A percentile compares a stretch with the other conserved stretches of the same genome.
Evolutionary conservation across 2,329 filamentous ascomycete species (phyloP).

Genomic region (Aspergillus hiratsukae): DNA sequence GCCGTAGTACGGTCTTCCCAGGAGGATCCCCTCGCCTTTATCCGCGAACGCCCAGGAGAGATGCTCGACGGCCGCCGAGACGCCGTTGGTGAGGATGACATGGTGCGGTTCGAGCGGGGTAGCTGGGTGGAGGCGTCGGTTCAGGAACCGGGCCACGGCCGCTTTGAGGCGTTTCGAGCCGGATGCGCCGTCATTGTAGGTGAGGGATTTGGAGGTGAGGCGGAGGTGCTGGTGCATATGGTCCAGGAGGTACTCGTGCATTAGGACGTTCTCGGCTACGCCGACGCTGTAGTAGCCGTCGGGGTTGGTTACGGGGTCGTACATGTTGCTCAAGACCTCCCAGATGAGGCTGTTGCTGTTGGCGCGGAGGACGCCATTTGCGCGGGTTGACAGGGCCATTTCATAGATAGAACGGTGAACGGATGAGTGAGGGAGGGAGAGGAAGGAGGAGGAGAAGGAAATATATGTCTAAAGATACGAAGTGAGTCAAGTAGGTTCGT

Average conservation of each 20-base stretch:
- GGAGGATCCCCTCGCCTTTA: constrained; percentile 32
- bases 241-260: constrained; percentile 44
- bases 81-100: constrained; percentile 32
- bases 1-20: constrained; percentile 42
- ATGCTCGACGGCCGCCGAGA: constrained; percentile 34
- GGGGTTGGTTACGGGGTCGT: constrained; percentile 33
- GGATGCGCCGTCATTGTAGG: constrained; percentile 35
- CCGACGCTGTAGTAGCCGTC: constrained; percentile 49
- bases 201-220: constrained; percentile 28
- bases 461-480: too few species aligned
- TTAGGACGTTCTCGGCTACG: constrained; percentile 51
- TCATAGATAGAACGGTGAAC: neutral
- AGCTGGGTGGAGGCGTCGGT: constrained; percentile 25
- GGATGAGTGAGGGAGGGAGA: too few species aligned
- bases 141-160: constrained; percentile 32
- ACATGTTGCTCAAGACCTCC: constrained; percentile 45
- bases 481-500: too few species aligned
- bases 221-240: constrained; percentile 41
- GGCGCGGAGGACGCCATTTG: constrained; percentile 7
- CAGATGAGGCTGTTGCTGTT: constrained; percentile 30
- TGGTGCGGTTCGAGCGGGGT: constrained; percentile 23
- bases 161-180: constrained; percentile 23
- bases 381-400: constrained; percentile 12
- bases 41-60: constrained; percentile 29
- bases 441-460: too few species aligned